phyloP scores from a whole-genome alignment of 2,329 filamentous ascomycete species.

The Sporothrix brasiliensis region DNA sequence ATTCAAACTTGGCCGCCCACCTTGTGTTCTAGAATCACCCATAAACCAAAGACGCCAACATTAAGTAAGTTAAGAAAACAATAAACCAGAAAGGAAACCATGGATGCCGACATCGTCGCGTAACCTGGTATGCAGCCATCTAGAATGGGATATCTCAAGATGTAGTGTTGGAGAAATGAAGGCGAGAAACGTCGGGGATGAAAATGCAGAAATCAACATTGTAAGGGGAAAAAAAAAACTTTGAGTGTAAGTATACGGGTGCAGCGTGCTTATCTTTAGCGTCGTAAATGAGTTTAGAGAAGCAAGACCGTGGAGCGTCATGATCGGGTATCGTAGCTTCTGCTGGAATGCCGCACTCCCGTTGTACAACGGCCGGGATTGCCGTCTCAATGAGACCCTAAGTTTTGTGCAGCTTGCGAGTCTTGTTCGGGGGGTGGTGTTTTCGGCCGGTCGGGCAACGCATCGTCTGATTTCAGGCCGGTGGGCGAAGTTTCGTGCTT shows the following conservation, averaged over 20 bases:
- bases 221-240: neutral
- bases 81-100: neutral
- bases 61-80: neutral
- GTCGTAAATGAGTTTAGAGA: neutral
- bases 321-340: neutral
- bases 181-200: neutral
- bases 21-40: neutral
- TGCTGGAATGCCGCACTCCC: neutral
- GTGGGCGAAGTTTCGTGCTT: neutral
- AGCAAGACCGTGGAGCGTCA: neutral
- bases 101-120: neutral
- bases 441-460: neutral
- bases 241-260: neutral
- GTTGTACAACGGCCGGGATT: constrained; percentile 24
- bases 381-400: neutral
- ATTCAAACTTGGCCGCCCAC: neutral
- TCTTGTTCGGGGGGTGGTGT: neutral
- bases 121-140: neutral
- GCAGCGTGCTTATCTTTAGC: neutral
- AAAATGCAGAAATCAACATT: neutral
- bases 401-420: neutral
- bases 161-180: neutral
- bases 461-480: neutral
- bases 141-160: constrained; percentile 10
- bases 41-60: neutral